Conservation (phyloP, 192 early-diverging fungal species). For the Mortierella antarctica region DNA sequence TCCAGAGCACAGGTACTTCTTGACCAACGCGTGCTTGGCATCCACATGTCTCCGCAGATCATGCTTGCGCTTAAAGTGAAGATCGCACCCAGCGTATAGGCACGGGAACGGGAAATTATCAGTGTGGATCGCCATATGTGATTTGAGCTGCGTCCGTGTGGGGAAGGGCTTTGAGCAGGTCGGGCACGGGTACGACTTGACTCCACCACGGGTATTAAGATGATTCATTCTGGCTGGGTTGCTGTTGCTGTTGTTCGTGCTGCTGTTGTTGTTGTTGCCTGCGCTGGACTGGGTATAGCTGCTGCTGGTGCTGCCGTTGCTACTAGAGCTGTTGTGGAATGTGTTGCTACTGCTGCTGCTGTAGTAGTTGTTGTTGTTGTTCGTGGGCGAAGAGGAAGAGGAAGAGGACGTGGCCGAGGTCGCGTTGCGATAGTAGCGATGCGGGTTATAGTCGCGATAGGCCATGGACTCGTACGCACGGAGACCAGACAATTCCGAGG, state of each 20-base stretch:
- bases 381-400: not conserved
- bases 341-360: not conserved
- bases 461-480: constrained; percentile 13
- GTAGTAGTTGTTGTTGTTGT: not conserved
- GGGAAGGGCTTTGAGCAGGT: constrained; percentile 48
- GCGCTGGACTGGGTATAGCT: not conserved
- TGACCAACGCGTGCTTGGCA: constrained; percentile 51
- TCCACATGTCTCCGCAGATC: constrained; percentile 57
- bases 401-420: not conserved
- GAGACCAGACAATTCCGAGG: not conserved
- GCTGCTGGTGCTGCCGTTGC: constrained; percentile 10
- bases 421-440: not conserved
- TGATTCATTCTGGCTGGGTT: too few relatives aligned
- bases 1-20: constrained; percentile 47
- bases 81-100: constrained; percentile 39
- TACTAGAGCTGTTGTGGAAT: not conserved
- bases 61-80: constrained; percentile 56
- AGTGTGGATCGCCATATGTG: constrained; percentile 53
- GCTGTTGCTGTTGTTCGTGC: not conserved
- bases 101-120: constrained; percentile 54
- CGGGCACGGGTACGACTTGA: constrained; percentile 46
- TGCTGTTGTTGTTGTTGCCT: not conserved
- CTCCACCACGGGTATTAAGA: constrained; percentile 1
- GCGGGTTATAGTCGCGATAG: constrained; percentile 3
- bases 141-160: constrained; percentile 51